These are phyloP conservation scores for Plantago major DNA, from an alignment of 257 asterid genomes.

Conservation along the genomic window DNA sequence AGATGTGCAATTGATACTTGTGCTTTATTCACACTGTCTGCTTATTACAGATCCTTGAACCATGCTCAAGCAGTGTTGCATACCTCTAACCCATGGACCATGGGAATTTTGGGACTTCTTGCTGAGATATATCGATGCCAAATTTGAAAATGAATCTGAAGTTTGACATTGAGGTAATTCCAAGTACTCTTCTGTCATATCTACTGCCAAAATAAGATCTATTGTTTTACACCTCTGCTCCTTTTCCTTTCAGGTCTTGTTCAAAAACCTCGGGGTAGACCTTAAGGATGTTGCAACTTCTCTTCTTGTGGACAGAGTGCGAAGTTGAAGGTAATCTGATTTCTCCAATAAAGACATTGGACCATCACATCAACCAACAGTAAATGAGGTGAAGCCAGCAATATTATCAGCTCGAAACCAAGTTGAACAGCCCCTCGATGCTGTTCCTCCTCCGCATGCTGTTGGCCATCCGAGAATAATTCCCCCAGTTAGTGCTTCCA, in stretches of 20 bases:
- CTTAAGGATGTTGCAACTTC: constrained; percentile 78
- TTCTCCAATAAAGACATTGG: constrained; percentile 85
- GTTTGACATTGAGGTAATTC: constrained; percentile 90
- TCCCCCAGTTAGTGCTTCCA: constrained; percentile 53
- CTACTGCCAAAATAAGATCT: constrained; percentile 5
- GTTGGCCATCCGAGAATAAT: constrained; percentile 61
- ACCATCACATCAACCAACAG: constrained; percentile 59
- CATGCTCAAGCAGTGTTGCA: constrained; percentile 89
- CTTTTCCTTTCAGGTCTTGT: constrained; percentile 64
- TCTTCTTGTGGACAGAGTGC: constrained; percentile 70
- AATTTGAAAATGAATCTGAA: constrained; percentile 95
- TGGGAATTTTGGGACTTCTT: constrained; percentile 92
- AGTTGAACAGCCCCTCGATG: constrained; percentile 71
- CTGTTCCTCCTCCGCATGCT: constrained; percentile 54
- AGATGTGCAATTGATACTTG: background rate
- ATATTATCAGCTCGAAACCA: constrained; percentile 57
- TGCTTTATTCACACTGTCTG: constrained; percentile 11
- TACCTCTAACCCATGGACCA: constrained; percentile 99
- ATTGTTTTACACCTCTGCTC: constrained; percentile 5
- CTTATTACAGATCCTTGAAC: constrained; percentile 66
- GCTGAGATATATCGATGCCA: constrained; percentile 94
- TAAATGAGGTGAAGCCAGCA: constrained; percentile 68
- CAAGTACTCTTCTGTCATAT: background rate
- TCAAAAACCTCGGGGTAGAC: constrained; percentile 87
- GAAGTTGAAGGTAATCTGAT: constrained; percentile 95